Base-by-base conservation (phyloP, 805 yeast species). In the Lachancea sp. region DNA sequence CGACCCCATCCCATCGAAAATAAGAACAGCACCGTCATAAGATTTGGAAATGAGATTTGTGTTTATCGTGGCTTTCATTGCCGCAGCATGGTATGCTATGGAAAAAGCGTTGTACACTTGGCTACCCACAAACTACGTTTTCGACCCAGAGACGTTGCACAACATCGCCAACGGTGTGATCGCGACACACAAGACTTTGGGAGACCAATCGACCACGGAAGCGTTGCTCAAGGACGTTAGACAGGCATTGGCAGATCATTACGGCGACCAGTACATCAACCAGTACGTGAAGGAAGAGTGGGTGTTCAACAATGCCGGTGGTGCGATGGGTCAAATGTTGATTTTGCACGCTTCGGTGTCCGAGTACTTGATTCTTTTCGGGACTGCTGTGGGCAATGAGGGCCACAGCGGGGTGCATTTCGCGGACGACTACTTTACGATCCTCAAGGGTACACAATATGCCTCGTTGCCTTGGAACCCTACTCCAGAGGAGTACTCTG, bases 241-340 rank as follows among this genome's bases (percentile, higher is more conserved):
- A 29, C 72, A 73, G 2, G 72, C 67, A 29, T 62, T 90, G 48
- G 71, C 80, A 49, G 70, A 64, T 2, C 77, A 71, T 38, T 93
- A 93, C 63, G 95, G 95, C 11, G 80, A 78, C 7, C 76, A 78
- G 22, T 61, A 75, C 53, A 77, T 91, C 66, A 86, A 86, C 66
- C 80, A 79, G 52, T 73, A 83, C 53, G 78, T 81, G 62, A 71
- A 73, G 41, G 84, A 85, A 43, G 91, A 90, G 53, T 93, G 98
- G 98, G 84, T 93, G 42, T 91, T 81, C 77, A 93, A 93, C 75
- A 88, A 87, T 58, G 99, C 99, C 3, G 99, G 99, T 45, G 96
- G 96, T 55, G 98, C 99, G 42, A 93, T 93, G 99, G 93, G 95
- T 19, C 80, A 89, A 45, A 91, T 93, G 98, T 77, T 87, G 56